A percentile compares a stretch with the other conserved stretches of the same genome.
phyloP scores from a whole-genome alignment of 352 stramenopile genomes.

The Thalassiosira sp. region DNA sequence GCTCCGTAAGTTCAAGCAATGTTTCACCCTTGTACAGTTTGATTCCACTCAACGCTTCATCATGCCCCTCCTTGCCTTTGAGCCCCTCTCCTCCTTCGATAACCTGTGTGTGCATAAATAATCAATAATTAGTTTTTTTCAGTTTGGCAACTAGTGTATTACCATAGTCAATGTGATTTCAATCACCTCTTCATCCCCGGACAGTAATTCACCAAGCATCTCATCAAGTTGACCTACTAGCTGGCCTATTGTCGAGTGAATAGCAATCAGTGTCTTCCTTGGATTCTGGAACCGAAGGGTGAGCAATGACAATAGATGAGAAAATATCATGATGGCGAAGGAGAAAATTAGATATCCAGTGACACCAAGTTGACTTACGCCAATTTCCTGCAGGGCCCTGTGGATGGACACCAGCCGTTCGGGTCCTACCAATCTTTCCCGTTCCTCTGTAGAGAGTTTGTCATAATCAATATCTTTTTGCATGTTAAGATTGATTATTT shows the following conservation, averaged over 20 bases:
- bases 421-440: conserved; percentile 66
- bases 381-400: conserved; percentile 70
- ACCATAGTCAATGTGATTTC: too few species aligned
- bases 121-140: too few species aligned
- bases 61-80: conserved; percentile 71
- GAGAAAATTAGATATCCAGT: too few species aligned
- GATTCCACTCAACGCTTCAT: conserved; percentile 78
- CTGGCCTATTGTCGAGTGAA: conserved; percentile 79
- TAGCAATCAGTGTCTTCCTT: conserved; percentile 73
- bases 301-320: neutral
- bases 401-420: conserved; percentile 71
- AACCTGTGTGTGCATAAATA: too few species aligned
- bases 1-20: conserved; percentile 87
- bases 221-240: conserved; percentile 80
- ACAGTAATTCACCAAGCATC: conserved; percentile 75
- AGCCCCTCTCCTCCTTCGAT: conserved; percentile 84
- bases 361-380: conserved; percentile 22
- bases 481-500: conserved; percentile 83
- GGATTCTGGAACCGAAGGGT: conserved; percentile 60
- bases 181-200: conserved; percentile 82
- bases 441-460: conserved; percentile 65
- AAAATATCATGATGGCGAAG: neutral
- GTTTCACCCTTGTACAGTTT: conserved; percentile 96
- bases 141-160: too few species aligned
- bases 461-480: conserved; percentile 83